Conservation (phyloP, 345 rosid genomes). For the Arabidopsis arenosa region DNA sequence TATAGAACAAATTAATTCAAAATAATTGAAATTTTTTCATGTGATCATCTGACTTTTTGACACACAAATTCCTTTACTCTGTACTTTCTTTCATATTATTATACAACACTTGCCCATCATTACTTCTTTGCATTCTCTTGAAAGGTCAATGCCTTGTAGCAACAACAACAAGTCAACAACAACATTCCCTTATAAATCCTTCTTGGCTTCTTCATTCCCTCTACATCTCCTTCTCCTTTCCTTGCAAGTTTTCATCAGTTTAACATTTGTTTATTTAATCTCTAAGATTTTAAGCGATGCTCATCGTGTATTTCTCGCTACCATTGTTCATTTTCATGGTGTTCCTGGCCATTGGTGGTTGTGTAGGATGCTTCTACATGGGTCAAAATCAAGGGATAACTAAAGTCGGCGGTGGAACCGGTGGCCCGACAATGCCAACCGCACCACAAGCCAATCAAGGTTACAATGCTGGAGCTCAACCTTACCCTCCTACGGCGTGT, state of each 20-base stretch:
- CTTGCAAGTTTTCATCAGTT: neutral
- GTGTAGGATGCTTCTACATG: slow-evolving; percentile 42
- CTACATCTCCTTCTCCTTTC: neutral
- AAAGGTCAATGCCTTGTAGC: slow-evolving; percentile 4
- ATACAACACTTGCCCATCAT: slow-evolving; percentile 20
- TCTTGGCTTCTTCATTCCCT: slow-evolving; percentile 3
- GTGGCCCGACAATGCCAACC: slow-evolving; percentile 24
- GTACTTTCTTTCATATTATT: neutral
- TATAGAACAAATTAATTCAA: neutral
- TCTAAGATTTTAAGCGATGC: slow-evolving; percentile 15
- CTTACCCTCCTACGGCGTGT: too few species aligned
- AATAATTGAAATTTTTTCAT: neutral
- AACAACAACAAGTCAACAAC: neutral
- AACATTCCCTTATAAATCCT: slow-evolving; percentile 20
- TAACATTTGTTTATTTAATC: neutral
- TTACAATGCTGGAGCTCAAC: slow-evolving; percentile 15
- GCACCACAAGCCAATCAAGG: slow-evolving; percentile 36
- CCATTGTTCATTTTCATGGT: slow-evolving; percentile 40
- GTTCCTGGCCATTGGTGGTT: slow-evolving; percentile 31
- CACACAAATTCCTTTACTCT: slow-evolving; percentile 4
- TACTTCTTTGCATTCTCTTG: slow-evolving; percentile 4
- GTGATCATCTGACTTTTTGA: slow-evolving; percentile 32
- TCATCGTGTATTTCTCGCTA: slow-evolving; percentile 26
- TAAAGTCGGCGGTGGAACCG: neutral
- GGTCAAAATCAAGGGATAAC: slow-evolving; percentile 32